Conservation (phyloP, 345 rosid species). For the Euphorbia tirucalli region DNA sequence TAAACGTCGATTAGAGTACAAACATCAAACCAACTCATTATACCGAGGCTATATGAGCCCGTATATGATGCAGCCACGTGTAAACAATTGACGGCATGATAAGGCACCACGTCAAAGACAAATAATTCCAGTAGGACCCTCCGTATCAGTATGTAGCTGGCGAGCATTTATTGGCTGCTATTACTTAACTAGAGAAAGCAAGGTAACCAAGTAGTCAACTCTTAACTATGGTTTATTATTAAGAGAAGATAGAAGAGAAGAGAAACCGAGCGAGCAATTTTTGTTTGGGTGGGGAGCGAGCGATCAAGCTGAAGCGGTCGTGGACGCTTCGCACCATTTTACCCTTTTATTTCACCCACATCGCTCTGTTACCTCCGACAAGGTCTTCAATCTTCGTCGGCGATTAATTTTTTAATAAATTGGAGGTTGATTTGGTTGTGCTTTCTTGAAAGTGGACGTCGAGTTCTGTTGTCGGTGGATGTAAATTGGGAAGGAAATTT, state of each 20-base stretch:
- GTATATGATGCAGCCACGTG: constrained; percentile 7
- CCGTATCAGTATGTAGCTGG: constrained; percentile 27
- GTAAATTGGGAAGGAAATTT: constrained; percentile 1
- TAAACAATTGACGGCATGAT: neutral
- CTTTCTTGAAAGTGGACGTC: neutral
- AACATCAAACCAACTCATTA: neutral
- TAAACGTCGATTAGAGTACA: constrained; percentile 19
- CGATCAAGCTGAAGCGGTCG: constrained; percentile 23
- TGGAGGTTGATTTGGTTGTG: neutral
- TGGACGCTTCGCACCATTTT: constrained; percentile 30
- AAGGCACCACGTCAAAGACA: constrained; percentile 26
- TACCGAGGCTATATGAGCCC: neutral
- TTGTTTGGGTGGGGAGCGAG: neutral
- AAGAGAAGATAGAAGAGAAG: neutral
- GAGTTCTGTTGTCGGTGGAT: neutral
- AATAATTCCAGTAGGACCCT: constrained; percentile 19
- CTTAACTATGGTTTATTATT: constrained; percentile 25
- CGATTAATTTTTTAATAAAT: too few relatives aligned
- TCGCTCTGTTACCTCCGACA: constrained; percentile 15
- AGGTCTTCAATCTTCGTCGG: neutral
- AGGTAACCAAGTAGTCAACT: constrained; percentile 12
- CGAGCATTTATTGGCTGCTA: constrained; percentile 34
- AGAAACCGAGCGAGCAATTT: neutral
- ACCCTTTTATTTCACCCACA: neutral
- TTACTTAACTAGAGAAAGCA: neutral